Evolutionary conservation across 805 yeast genomes (phyloP), one percentile per base, ranked within the genome.

Genomic region (Saturnispora quitensis): DNA sequence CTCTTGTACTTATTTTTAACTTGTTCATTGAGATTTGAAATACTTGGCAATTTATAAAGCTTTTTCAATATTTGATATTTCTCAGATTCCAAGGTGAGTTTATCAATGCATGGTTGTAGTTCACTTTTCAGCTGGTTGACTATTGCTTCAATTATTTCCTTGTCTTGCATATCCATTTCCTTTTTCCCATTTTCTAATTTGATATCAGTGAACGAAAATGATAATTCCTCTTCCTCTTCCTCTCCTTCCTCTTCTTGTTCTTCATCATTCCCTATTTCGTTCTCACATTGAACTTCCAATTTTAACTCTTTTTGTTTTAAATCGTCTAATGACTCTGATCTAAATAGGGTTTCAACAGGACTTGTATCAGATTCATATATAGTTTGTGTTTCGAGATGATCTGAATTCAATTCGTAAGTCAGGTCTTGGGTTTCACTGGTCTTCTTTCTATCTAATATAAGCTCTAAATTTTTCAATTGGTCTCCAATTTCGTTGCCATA

Each of bases 41-140:
- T 55, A 50, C 67, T 63, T 8, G 67, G 68, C 25, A 64, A 55
- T 44, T 58, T 63, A 40, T 62, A 61, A 3, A 62, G 38, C 18
- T 33, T 45, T 48, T 62, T 64, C 25, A 60, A 42, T 5, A 56
- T 43, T 34, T 61, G 59, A 47, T 65, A 66, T 42, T 66, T 63
- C 24, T 51, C 53, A 5, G 62, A 52, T 7, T 57, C 54, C 13
- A 54, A 40, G 20, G 59, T 50, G 34, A 64, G 36, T 7, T 40
- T 43, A n/a, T 51, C 50, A 20, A 64, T 54, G 35, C 58, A 56
- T 10, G 68, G 66, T 25, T 50, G 35, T 4, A 65, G 22, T 12
- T 63, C 63, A n/a, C 40, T 43, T 49, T 58, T 59, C 5, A 64
- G 43, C 38, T 60, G 50, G 1, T 33, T 15, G 5, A 58, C 51